phyloP scores from a whole-genome alignment of 371 early-diverging fungal species.

The Zychaea mexicana region DNA sequence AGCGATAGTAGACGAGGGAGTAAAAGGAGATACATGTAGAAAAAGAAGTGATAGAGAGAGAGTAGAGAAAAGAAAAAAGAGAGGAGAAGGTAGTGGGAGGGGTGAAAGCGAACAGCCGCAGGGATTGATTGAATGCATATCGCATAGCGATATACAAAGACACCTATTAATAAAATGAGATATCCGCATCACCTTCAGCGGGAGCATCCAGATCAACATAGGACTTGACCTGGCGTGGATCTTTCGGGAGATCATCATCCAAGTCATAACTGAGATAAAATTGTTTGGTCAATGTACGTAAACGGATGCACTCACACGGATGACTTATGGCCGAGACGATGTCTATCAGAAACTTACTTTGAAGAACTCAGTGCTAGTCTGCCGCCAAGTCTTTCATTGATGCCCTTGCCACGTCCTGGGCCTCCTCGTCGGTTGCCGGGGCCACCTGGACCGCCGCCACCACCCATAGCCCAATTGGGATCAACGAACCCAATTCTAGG shows the following conservation, averaged over 20 bases:
- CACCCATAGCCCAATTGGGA: background rate
- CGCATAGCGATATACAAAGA: background rate
- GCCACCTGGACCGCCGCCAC: background rate
- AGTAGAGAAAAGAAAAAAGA: background rate
- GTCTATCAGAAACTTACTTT: background rate
- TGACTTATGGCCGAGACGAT: too few relatives aligned
- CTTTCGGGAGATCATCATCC: slow-evolving; percentile 44
- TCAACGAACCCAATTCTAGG: slow-evolving; percentile 69
- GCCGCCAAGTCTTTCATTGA: slow-evolving; percentile 12
- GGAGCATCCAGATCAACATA: slow-evolving; percentile 91
- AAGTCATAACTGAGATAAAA: slow-evolving; percentile 20
- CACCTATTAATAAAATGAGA: slow-evolving; percentile 42
- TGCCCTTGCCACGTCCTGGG: background rate
- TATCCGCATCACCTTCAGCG: slow-evolving; percentile 79
- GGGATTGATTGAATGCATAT: too few relatives aligned
- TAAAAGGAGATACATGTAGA: background rate
- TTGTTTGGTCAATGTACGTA: background rate
- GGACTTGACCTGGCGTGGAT: slow-evolving; percentile 80
- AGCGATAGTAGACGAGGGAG: background rate
- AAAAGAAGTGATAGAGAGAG: background rate
- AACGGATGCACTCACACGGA: too few relatives aligned
- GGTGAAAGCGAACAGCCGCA: too few relatives aligned
- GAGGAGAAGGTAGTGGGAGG: background rate
- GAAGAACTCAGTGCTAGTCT: background rate
- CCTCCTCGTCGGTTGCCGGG: slow-evolving; percentile 5